Base-by-base conservation (phyloP, 2,329 filamentous ascomycete species). In the Chaetomium sp. region DNA sequence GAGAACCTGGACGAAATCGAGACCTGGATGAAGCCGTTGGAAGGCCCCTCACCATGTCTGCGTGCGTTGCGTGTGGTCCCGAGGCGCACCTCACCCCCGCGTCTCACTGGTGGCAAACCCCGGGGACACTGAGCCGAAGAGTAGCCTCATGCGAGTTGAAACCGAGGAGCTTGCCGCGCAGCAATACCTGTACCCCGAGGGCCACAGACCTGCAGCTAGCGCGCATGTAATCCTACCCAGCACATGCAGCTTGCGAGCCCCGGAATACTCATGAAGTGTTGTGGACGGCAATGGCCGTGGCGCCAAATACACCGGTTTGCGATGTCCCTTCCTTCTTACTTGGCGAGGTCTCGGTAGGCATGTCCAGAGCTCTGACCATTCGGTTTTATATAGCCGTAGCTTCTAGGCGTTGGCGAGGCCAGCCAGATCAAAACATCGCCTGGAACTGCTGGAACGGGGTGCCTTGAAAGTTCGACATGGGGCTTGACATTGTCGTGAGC, bases 1-100 rank as follows among this genome's bases (percentile, higher is more conserved):
- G 31, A 56, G 38, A 58, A 63, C 19, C 35, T 8, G 21, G 50
- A 53, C 29, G 56, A 60, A 60, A 42, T 51, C 56, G 27, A 42
- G 38, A 63, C 19, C 49, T 27, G 27, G 38, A 53, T 27, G 62
- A 60, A 64, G 50, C 56, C 38, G 35, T 64, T 47, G 54, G 47
- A 38, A 49, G 21, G 38, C 10, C 12, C n/a, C 29, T 19, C 6
- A 8, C 19, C 23, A 38, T 31, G 57, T 27, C 51, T 63, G 63
- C 56, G 64, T 63, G 54, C 50, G 23, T 54, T 47, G 67, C 57
- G 66, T 68, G 62, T 56, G 54, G 57, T 65, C 62, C 62, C 35
- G 45, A 60, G 25, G 29, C 13, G 53, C 38, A 60, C 13, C 49
- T 29, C 60, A 63, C 62, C 62, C 62, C 62, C 62, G 60, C 54